Evolutionary conservation across 2,329 filamentous ascomycete species (phyloP), one percentile per base, ranked within the genome.

Genomic region (Fusarium robinianum): DNA sequence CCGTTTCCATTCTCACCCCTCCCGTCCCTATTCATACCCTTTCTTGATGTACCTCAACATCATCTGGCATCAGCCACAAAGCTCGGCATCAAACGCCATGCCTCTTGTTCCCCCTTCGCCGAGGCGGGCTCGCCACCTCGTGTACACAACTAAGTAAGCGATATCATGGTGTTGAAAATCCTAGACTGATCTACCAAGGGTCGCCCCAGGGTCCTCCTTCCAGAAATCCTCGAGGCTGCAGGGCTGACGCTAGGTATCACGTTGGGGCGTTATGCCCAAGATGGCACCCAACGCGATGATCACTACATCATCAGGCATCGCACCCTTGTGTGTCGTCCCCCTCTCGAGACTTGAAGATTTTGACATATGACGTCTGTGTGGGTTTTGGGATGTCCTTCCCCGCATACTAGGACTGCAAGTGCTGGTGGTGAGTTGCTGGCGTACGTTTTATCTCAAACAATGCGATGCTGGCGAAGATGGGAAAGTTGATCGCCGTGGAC

Each of bases 221-320:
- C 40, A 55, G 51, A 54, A 55, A 26, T 27, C 14, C 38, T 55
- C 42, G 32, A 38, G 43, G 32, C 38, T 30, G 34, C 51, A 55
- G 39, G 51, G 47, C 51, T 49, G 25, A 37, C 35, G 25, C 17
- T 41, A 40, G 49, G 51, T n/a, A n/a, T n/a, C n/a, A n/a, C n/a
- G 38, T 19, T 41, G 47, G 51, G 34, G 35, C 47, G 51, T 35
- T 39, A 55, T 49, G 43, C 51, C 51, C n/a, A 55, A 55, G 24
- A 23, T 23, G 51, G 51, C 35, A 55, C 39, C 30, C 14, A 34
- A 45, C 33, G 34, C 38, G 51, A 46, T 53, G 51, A 55, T 55
- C 51, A 55, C 51, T 55, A 55, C 51, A 55, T 55, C 51, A 55
- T 55, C 43, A 41, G 29, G 54, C 51, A 33, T 55, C 43, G 38